Conservation (phyloP, 257 asterid genomes). For the Jacaranda mimosifolia region DNA sequence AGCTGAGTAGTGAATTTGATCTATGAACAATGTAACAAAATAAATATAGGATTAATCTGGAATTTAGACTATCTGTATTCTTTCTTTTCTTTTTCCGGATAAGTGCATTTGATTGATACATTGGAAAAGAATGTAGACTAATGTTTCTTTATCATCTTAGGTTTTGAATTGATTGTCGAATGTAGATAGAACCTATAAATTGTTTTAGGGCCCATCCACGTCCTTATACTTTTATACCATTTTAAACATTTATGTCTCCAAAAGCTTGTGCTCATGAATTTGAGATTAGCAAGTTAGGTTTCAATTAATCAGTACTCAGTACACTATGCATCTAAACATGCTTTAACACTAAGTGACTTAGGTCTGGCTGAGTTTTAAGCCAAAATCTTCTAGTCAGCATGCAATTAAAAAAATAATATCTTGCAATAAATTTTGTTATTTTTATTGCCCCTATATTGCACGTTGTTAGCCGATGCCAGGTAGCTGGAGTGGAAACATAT, state of each 20-base stretch:
- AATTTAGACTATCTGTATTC: no score
- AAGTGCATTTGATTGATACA: slow-evolving; percentile 21
- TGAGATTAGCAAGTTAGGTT: background rate
- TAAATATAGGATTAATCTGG: no score
- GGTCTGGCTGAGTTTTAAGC: background rate
- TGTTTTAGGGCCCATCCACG: background rate
- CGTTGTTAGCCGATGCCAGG: no score
- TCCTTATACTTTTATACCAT: background rate
- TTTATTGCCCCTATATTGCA: no score
- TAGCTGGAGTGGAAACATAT: background rate
- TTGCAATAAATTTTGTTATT: background rate
- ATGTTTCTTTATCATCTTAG: background rate
- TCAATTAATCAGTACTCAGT: slow-evolving; percentile 2
- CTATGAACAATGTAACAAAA: background rate
- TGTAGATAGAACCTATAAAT: background rate
- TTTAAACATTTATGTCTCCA: background rate
- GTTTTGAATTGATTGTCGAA: background rate
- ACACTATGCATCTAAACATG: background rate
- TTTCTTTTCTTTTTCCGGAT: no score
- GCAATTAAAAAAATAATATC: no score
- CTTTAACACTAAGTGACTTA: background rate
- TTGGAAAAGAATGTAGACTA: background rate
- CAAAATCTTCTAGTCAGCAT: background rate
- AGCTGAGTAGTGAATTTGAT: slow-evolving; percentile 9
- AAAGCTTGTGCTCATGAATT: background rate